phyloP scores from a whole-genome alignment of 164 flowering plant genomes.

The Kalanchoe fedtschenkoi region DNA sequence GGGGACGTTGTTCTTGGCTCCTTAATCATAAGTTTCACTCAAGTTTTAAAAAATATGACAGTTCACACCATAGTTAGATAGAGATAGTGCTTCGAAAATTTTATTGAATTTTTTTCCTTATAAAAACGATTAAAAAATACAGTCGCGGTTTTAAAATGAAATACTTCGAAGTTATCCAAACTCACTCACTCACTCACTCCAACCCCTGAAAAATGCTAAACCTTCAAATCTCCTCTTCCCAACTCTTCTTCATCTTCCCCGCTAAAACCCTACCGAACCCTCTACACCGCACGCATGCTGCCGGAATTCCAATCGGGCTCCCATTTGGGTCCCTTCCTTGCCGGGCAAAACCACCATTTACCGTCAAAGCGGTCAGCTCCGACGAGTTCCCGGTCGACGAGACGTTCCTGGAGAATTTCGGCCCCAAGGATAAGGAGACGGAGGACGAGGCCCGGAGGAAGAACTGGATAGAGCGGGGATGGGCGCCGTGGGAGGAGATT shows the following conservation, averaged over 20 bases:
- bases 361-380: conserved; percentile 31
- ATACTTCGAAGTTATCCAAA: too few relatives aligned
- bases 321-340: conserved; percentile 7
- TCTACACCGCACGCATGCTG: conserved; percentile 2
- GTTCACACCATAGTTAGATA: too few relatives aligned
- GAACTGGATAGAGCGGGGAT: conserved; percentile 83
- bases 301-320: too few relatives aligned
- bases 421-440: conserved; percentile 44
- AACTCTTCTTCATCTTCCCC: conserved; percentile 5
- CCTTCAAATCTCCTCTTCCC: conserved; percentile 3
- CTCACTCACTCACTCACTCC: background rate
- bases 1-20: too few relatives aligned
- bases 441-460: conserved; percentile 73
- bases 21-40: too few relatives aligned
- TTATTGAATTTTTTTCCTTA: too few relatives aligned
- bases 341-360: conserved; percentile 1
- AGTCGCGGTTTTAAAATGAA: too few relatives aligned
- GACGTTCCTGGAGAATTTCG: conserved; percentile 41
- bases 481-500: conserved; percentile 99
- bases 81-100: too few relatives aligned
- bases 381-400: conserved; percentile 87
- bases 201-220: background rate
- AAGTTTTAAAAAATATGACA: too few relatives aligned
- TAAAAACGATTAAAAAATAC: too few relatives aligned
- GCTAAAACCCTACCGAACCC: conserved; percentile 3